phyloP scores from a whole-genome alignment of 2,329 filamentous ascomycete genomes.

The Pyrenochaeta sp. region DNA sequence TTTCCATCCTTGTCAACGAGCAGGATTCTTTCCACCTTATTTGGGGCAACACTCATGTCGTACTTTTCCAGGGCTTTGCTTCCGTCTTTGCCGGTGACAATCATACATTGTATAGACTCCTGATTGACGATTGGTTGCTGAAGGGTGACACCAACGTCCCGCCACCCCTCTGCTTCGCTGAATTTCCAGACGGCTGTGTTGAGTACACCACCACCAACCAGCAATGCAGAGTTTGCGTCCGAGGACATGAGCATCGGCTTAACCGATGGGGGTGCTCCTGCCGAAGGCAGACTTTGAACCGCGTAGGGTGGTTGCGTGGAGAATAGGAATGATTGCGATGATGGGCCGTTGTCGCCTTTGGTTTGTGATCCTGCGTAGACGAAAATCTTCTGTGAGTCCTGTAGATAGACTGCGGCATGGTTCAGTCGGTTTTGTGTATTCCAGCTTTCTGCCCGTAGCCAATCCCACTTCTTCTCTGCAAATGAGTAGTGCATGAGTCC shows the following conservation, averaged over 20 bases:
- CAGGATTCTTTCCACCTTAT: conserved; percentile 74
- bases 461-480: conserved; percentile 65
- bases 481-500: conserved; percentile 78
- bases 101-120: conserved; percentile 66
- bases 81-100: conserved; percentile 77
- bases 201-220: conserved; percentile 75
- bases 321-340: conserved; percentile 80
- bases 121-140: conserved; percentile 67
- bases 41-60: conserved; percentile 77
- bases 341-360: conserved; percentile 62
- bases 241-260: conserved; percentile 78
- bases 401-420: conserved; percentile 80
- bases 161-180: conserved; percentile 70
- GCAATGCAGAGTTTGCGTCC: conserved; percentile 73
- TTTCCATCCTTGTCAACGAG: conserved; percentile 69
- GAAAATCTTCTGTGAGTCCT: conserved; percentile 74
- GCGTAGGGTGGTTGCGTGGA: conserved; percentile 70
- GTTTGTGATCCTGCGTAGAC: conserved; percentile 81
- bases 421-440: conserved; percentile 74
- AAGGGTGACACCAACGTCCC: conserved; percentile 71
- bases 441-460: conserved; percentile 57
- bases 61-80: conserved; percentile 83
- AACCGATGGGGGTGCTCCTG: conserved; percentile 66
- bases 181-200: conserved; percentile 80
- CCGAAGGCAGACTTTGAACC: conserved; percentile 61